Percentiles rank a stretch among this genome's conserved stretches.
Evolutionary conservation across 768 basidiomycete species (phyloP).

Genomic region (Serendipita vermifera): DNA sequence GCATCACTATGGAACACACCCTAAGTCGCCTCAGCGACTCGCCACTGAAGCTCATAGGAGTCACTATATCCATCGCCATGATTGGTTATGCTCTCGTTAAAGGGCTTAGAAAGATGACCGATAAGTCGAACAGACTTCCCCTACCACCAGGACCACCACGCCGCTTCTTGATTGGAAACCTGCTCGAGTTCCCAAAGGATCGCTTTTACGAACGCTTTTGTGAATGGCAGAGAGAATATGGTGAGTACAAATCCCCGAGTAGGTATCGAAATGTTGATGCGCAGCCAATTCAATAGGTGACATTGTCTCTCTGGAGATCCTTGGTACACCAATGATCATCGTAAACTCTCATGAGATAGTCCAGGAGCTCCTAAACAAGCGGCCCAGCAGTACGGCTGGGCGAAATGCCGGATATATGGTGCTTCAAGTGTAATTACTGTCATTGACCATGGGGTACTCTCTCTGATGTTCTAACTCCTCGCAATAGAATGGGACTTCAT

Average conservation of each 20-base stretch:
- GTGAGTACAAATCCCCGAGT: neutral
- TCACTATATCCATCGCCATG: too few species aligned
- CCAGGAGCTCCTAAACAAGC: neutral
- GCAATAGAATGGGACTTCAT: neutral
- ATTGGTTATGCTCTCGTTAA: too few species aligned
- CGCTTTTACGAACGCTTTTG: slow-evolving; percentile 47
- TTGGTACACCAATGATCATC: neutral
- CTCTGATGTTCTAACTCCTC: too few species aligned
- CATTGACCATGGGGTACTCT: too few species aligned
- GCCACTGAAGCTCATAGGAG: too few species aligned
- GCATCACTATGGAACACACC: too few species aligned
- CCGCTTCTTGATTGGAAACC: slow-evolving; percentile 18
- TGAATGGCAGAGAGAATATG: slow-evolving; percentile 46
- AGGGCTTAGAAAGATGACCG: too few species aligned
- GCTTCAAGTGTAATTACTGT: neutral
- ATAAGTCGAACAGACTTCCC: too few species aligned
- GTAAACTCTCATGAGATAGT: neutral
- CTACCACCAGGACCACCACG: slow-evolving; percentile 19
- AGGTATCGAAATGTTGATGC: neutral
- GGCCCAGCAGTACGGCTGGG: neutral
- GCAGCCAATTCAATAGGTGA: neutral
- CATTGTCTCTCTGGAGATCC: neutral
- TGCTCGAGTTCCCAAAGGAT: slow-evolving; percentile 16
- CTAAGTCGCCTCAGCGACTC: too few species aligned
- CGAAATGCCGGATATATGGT: neutral